Conservation (phyloP, 192 early-diverging fungal species). For the Coemansia reversa region DNA sequence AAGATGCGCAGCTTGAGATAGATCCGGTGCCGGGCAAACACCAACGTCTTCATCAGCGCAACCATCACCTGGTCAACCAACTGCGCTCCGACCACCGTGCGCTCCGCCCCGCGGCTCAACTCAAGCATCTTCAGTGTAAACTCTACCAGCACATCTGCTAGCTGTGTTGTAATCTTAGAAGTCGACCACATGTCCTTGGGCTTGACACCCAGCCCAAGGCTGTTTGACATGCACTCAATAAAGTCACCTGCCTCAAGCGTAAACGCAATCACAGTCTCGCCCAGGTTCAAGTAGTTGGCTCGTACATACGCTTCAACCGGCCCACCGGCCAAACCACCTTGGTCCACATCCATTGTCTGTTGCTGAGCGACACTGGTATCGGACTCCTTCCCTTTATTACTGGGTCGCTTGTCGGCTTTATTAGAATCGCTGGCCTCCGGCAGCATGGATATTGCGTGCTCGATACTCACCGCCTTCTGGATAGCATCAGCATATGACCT, state of each 20-base stretch:
- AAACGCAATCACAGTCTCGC: constrained; percentile 38
- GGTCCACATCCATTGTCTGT: constrained; percentile 46
- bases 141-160: constrained; percentile 21
- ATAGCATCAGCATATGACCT: constrained; percentile 20
- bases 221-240: constrained; percentile 53
- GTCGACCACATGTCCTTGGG: constrained; percentile 5
- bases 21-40: constrained; percentile 48
- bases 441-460: constrained; percentile 24
- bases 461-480: constrained; percentile 38
- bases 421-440: constrained; percentile 24
- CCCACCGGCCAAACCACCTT: background rate
- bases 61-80: constrained; percentile 46
- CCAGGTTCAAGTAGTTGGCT: constrained; percentile 35
- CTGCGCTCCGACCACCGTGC: constrained; percentile 26
- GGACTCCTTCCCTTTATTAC: constrained; percentile 23
- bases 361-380: constrained; percentile 3
- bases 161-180: constrained; percentile 13
- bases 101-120: constrained; percentile 23
- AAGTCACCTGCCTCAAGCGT: constrained; percentile 42
- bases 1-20: constrained; percentile 51
- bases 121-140: constrained; percentile 27
- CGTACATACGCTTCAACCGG: constrained; percentile 24
- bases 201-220: constrained; percentile 26
- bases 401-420: constrained; percentile 16
- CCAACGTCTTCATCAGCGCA: constrained; percentile 46